These are phyloP conservation scores for Ogataea kodamae DNA, from an alignment of 805 yeast species.

Conservation along the genomic window DNA sequence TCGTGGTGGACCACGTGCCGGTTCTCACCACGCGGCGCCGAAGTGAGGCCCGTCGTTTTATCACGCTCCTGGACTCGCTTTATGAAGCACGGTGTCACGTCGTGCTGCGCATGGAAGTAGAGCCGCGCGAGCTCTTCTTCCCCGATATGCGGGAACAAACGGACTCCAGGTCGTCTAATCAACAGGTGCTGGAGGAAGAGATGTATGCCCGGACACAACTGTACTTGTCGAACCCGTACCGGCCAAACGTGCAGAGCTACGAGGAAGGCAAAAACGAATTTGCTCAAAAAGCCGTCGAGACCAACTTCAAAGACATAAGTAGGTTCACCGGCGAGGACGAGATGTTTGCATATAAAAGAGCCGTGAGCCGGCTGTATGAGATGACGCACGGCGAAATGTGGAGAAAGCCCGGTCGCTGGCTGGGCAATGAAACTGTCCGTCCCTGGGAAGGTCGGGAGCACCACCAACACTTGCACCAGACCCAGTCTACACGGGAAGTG, in stretches of 20 bases:
- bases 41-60: conserved; percentile 66
- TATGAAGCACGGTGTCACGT: conserved; percentile 66
- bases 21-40: conserved; percentile 52
- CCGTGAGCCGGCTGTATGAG: conserved; percentile 57
- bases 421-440: conserved; percentile 47
- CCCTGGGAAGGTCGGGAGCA: conserved; percentile 51
- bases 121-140: conserved; percentile 55
- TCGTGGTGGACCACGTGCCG: conserved; percentile 61
- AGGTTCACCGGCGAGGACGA: conserved; percentile 79
- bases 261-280: conserved; percentile 43
- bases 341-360: conserved; percentile 67
- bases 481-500: too few relatives aligned
- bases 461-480: neutral
- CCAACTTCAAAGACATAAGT: conserved; percentile 44
- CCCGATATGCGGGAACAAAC: conserved; percentile 41
- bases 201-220: conserved; percentile 63
- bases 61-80: conserved; percentile 63
- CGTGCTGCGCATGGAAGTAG: conserved; percentile 47
- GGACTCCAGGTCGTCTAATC: conserved; percentile 23
- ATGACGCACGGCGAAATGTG: conserved; percentile 38
- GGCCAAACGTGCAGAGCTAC: conserved; percentile 67
- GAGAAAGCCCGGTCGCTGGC: conserved; percentile 51
- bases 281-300: conserved; percentile 20
- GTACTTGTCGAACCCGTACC: conserved; percentile 58
- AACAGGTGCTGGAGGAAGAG: conserved; percentile 57